Percentiles rank a stretch among this genome's conserved stretches.
These are phyloP conservation scores for Boletus rubescentipes DNA, from an alignment of 768 basidiomycete species.

Conservation along the genomic window DNA sequence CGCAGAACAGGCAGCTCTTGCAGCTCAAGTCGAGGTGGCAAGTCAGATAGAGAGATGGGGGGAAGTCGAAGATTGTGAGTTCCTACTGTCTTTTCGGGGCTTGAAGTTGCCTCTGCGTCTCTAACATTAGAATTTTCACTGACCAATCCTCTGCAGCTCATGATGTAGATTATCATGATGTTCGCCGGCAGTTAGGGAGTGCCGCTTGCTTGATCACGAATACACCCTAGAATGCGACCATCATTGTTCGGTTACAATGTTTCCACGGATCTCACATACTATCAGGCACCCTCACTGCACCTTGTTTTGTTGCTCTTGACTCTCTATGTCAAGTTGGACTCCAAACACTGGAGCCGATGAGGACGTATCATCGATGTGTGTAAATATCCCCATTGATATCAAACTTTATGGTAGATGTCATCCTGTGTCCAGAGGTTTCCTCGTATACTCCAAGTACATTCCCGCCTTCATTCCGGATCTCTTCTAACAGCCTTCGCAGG, in stretches of 20 bases:
- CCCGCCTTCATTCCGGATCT: conserved; percentile 6
- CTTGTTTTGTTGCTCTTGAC: conserved; percentile 7
- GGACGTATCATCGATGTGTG: conserved; percentile 12
- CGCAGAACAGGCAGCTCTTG: conserved; percentile 81
- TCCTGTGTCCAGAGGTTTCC: conserved; percentile 5
- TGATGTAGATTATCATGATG: conserved; percentile 95
- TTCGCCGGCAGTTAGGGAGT: conserved; percentile 82
- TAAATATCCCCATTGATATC: conserved; percentile 15
- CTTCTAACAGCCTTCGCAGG: conserved; percentile 12
- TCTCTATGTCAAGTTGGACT: conserved; percentile 11
- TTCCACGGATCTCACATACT: conserved; percentile 4
- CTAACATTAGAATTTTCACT: conserved; percentile 1
- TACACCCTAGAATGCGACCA: conserved; percentile 21
- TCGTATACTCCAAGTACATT: conserved; percentile 5
- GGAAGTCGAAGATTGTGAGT: conserved; percentile 98
- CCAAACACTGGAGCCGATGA: conserved; percentile 13
- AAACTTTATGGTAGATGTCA: conserved; percentile 17
- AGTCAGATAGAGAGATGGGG: conserved; percentile 98
- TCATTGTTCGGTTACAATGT: conserved; percentile 4
- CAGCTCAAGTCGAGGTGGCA: conserved; percentile 88
- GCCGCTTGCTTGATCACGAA: conserved; percentile 60
- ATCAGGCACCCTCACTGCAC: background rate
- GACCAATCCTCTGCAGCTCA: conserved; percentile 63
- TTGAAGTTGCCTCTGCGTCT: conserved; percentile 1
- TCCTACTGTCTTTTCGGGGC: background rate